Evolutionary conservation across 108 stramenopile genomes (phyloP).

Genomic region (Mediolabrus comicus): DNA sequence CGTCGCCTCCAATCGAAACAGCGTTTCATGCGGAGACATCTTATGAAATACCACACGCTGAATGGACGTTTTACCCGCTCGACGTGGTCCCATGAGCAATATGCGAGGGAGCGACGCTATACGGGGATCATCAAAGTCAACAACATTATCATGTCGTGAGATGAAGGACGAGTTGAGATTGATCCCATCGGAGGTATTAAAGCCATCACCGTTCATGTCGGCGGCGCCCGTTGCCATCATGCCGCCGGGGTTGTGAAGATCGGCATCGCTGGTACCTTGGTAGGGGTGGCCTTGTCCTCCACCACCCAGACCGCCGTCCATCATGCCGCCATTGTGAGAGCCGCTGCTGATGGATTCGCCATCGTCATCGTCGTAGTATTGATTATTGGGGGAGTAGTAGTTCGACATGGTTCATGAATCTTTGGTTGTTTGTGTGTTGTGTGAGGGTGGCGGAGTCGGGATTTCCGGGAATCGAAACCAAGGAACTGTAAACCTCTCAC

Average conservation of each 20-base stretch:
- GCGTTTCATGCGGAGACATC: conserved; percentile 99
- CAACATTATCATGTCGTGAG: conserved; percentile 18
- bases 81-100: conserved; percentile 93
- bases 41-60: conserved; percentile 98
- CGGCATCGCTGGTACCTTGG: conserved; percentile 1
- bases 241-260: neutral
- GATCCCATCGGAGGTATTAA: neutral
- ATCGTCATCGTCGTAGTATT: conserved; percentile 26
- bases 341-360: conserved; percentile 36
- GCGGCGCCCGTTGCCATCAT: neutral
- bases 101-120: conserved; percentile 87
- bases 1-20: conserved; percentile 92
- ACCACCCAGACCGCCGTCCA: conserved; percentile 1
- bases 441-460: too few species aligned
- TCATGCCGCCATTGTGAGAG: conserved; percentile 10
- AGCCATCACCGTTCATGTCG: neutral
- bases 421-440: too few species aligned
- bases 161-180: neutral
- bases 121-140: conserved; percentile 80
- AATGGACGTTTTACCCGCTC: conserved; percentile 92
- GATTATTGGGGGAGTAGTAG: conserved; percentile 23
- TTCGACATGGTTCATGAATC: conserved; percentile 16
- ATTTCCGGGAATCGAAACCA: too few species aligned
- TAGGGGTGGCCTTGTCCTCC: neutral
- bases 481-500: too few species aligned